Evolutionary conservation across 1,284 basidiomycete genomes (phyloP), one percentile per base, ranked within the genome.

Genomic region (Fomitiporia mediterranea): DNA sequence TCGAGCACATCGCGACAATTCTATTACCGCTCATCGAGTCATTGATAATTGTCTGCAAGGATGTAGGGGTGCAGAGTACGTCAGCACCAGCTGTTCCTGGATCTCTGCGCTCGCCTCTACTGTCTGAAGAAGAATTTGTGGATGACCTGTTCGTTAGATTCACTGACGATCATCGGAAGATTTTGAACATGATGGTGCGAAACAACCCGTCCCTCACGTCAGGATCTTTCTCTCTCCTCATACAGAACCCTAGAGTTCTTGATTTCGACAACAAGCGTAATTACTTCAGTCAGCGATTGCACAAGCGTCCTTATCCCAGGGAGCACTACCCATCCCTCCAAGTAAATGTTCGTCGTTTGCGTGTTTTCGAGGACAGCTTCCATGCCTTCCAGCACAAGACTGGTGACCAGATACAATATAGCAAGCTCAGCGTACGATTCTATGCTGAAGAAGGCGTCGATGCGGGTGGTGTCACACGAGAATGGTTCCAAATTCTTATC

Each of bases 231-330:
- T 94, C 95, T 13, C 79, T 99, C 1, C 79, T 99, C 55, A 91
- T 99, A 35, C 87, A 95, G 70, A 99, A 99, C 66, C 89, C 97
- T 49, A 88, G 93, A 43, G 94, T 98, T 21, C 82, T 99, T 59
- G 97, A 99, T 76, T 99, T 99, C 70, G 97, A 99, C 78, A 99
- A 99, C 84, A 99, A 99, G 76, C 86, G 97, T 53, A 97, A 95
- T 67, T 99, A 96, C 77, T 99, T 99, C 77, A 90, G 85, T 61
- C 96, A 98, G 71, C 94, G 98, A 69, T 80, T 99, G 15, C 94
- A 97, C 69, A 86, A 90, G 53, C 89, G 91, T 48, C 84, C 86
- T 15, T 82, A 86, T 58, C 74, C 82, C 34, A 82, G 91, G 25
- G 91, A 94, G 64, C 89, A 93, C 62, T 84, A 92, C 60, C 78